These are phyloP conservation scores for Apocynum venetum DNA, from an alignment of 257 asterid species.

Conservation along the genomic window DNA sequence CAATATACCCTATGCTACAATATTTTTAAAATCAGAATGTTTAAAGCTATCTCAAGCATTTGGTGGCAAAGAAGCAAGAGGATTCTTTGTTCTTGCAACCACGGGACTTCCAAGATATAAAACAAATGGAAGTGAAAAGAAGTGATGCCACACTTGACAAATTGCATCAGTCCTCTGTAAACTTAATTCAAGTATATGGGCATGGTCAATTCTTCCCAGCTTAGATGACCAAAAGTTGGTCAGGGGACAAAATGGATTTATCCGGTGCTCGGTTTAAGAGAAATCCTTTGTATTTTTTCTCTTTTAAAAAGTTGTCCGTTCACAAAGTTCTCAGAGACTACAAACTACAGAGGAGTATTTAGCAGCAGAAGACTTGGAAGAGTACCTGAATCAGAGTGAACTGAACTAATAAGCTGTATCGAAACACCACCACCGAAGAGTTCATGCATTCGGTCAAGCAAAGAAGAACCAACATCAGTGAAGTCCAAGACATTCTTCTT, in stretches of 20 bases:
- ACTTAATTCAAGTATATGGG: too few species aligned
- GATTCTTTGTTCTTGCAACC: neutral
- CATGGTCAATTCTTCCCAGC: neutral
- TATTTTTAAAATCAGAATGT: neutral
- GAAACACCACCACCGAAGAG: slow-evolving; percentile 52
- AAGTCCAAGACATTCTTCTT: slow-evolving; percentile 60
- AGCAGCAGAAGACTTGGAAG: neutral
- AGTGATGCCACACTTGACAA: too few species aligned
- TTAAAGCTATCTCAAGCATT: neutral
- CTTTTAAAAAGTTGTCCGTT: neutral
- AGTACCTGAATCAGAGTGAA: slow-evolving; percentile 35
- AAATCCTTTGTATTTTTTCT: neutral
- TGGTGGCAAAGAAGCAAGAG: neutral
- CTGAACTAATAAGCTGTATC: slow-evolving; percentile 54
- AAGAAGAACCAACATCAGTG: slow-evolving; percentile 40
- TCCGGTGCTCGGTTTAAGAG: neutral
- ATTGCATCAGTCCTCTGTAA: too few species aligned
- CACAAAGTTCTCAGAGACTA: too few species aligned
- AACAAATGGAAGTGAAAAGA: too few species aligned
- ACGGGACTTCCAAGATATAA: neutral
- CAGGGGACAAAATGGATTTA: neutral
- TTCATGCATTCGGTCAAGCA: slow-evolving; percentile 60
- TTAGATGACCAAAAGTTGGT: neutral
- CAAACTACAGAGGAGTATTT: neutral
- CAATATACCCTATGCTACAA: too few species aligned